Evolutionary conservation across 192 early-diverging fungal species (phyloP).

Genomic region (Entomortierella parvispora): DNA sequence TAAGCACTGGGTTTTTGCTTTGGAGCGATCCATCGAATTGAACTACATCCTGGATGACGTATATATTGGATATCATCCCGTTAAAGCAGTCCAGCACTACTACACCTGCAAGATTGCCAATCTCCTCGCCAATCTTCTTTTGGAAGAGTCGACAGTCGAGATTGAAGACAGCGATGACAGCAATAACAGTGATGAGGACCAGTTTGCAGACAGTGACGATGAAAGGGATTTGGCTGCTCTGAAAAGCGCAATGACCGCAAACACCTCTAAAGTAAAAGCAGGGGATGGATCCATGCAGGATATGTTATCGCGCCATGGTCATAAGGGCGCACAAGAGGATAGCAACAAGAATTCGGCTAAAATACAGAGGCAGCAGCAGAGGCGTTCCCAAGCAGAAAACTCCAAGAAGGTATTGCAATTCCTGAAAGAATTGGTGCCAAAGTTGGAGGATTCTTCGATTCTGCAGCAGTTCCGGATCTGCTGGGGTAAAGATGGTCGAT

Average conservation of each 20-base stretch:
- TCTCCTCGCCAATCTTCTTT: slow-evolving; percentile 34
- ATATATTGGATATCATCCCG: slow-evolving; percentile 37
- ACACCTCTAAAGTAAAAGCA: not conserved
- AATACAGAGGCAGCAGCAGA: not conserved
- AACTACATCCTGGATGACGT: slow-evolving; percentile 21
- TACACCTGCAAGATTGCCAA: slow-evolving; percentile 51
- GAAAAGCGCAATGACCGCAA: slow-evolving; percentile 1
- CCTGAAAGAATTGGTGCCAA: slow-evolving; percentile 26
- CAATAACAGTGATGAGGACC: slow-evolving; percentile 1
- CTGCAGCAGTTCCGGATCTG: slow-evolving; percentile 26
- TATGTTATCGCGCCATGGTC: slow-evolving; percentile 18
- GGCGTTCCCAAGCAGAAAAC: slow-evolving; percentile 15
- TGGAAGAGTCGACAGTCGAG: slow-evolving; percentile 43
- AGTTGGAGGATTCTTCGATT: slow-evolving; percentile 21
- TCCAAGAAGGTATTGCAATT: slow-evolving; percentile 19
- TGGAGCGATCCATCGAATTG: slow-evolving; percentile 30
- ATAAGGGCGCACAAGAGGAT: not conserved
- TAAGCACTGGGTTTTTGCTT: slow-evolving; percentile 48
- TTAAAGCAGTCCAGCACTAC: slow-evolving; percentile 39
- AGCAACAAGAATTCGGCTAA: not conserved
- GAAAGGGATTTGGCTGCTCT: slow-evolving; percentile 29
- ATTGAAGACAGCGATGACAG: slow-evolving; percentile 40
- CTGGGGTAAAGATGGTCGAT: slow-evolving; percentile 47
- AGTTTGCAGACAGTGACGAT: slow-evolving; percentile 20
- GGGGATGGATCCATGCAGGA: slow-evolving; percentile 24